Percentiles rank a stretch among this genome's conserved stretches.
Evolutionary conservation across 2,329 filamentous ascomycete species (phyloP).

Genomic region (Nigrospora sphaerica): DNA sequence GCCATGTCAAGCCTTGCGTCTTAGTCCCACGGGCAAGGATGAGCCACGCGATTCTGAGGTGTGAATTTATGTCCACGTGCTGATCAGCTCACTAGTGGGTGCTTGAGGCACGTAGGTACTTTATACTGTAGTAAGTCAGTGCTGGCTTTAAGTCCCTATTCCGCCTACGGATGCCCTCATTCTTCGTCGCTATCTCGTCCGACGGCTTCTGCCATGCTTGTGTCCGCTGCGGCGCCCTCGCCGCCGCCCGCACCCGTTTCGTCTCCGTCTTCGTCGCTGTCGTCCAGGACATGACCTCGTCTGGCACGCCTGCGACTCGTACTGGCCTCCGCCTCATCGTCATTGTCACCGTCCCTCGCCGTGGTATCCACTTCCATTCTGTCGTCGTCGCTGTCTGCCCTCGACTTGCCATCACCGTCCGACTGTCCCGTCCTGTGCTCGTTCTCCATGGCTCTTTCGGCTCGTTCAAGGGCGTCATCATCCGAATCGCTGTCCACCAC

Average conservation of each 20-base stretch:
- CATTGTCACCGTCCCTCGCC: slow-evolving; percentile 36
- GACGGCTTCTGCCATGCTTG: slow-evolving; percentile 25
- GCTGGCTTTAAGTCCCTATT: too few relatives aligned
- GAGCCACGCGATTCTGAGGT: too few relatives aligned
- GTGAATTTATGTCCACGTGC: too few relatives aligned
- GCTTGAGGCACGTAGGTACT: too few relatives aligned
- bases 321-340: slow-evolving; percentile 42
- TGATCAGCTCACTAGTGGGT: too few relatives aligned
- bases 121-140: too few relatives aligned
- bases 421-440: slow-evolving; percentile 13
- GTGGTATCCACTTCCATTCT: slow-evolving; percentile 46
- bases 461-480: slow-evolving; percentile 36
- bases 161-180: too few relatives aligned
- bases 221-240: slow-evolving; percentile 16
- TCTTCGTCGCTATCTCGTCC: slow-evolving; percentile 25
- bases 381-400: slow-evolving; percentile 26
- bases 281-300: slow-evolving; percentile 43
- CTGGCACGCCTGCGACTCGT: slow-evolving; percentile 33
- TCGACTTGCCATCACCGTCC: slow-evolving; percentile 10
- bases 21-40: too few relatives aligned
- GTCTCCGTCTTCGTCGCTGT: slow-evolving; percentile 47
- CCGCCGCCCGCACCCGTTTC: slow-evolving; percentile 10
- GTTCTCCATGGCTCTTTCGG: slow-evolving; percentile 31
- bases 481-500: slow-evolving; percentile 68
- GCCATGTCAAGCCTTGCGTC: too few relatives aligned